These are phyloP conservation scores for Blyttiomyces sp. DNA, from an alignment of 371 early-diverging fungal species.

Conservation along the genomic window DNA sequence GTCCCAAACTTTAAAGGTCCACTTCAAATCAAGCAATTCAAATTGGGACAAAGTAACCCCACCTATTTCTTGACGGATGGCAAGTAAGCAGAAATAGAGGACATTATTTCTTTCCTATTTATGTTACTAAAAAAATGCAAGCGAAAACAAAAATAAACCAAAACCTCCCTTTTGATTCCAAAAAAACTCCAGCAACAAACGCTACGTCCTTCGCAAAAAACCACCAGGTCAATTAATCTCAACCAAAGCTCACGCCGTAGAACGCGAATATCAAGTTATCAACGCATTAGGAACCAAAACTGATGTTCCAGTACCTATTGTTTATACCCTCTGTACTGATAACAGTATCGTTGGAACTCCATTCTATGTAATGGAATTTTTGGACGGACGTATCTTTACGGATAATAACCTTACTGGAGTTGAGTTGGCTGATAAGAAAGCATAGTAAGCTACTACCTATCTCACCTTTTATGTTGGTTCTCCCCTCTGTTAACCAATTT, in stretches of 20 bases:
- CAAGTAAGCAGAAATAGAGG: constrained; percentile 19
- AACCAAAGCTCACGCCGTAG: constrained; percentile 86
- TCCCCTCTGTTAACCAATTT: background rate
- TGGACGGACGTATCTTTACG: constrained; percentile 79
- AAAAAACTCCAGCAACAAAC: constrained; percentile 30
- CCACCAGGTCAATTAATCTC: constrained; percentile 84
- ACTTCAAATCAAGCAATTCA: constrained; percentile 74
- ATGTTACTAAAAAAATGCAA: background rate
- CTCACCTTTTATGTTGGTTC: background rate
- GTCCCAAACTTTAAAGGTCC: constrained; percentile 53
- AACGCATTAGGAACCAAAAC: constrained; percentile 67
- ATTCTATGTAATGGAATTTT: constrained; percentile 93
- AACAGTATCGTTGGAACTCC: constrained; percentile 76
- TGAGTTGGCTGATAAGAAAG: constrained; percentile 1
- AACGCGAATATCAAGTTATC: constrained; percentile 82
- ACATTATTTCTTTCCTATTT: background rate
- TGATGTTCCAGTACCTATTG: constrained; percentile 85
- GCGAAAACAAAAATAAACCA: background rate
- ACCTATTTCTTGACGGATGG: constrained; percentile 63
- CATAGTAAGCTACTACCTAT: constrained; percentile 11
- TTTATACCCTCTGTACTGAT: constrained; percentile 81
- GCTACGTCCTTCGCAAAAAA: constrained; percentile 87
- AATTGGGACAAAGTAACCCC: constrained; percentile 88
- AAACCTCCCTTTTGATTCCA: background rate
- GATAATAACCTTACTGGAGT: constrained; percentile 17